A percentile compares a stretch with the other conserved stretches of the same genome.
These are phyloP conservation scores for Collybiopsis luxurians DNA, from an alignment of 768 basidiomycete genomes.

Conservation along the genomic window DNA sequence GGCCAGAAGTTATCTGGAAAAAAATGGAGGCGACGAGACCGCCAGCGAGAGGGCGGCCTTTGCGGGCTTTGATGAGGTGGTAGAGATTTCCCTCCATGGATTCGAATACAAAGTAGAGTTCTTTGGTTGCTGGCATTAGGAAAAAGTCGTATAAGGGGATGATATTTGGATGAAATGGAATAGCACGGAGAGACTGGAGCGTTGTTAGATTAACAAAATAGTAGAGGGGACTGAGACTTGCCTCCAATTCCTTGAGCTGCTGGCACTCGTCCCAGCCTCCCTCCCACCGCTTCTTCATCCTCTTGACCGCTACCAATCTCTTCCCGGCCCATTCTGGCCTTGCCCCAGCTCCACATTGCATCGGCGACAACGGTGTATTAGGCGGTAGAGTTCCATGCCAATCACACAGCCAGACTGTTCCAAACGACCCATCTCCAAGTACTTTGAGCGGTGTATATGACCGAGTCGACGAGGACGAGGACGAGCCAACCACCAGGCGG, in stretches of 20 bases:
- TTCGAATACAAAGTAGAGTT: conserved; percentile 99
- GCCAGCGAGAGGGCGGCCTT: conserved; percentile 93
- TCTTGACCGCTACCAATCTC: conserved; percentile 93
- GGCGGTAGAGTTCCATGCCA: conserved; percentile 96
- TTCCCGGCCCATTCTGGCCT: conserved; percentile 94
- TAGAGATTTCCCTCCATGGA: conserved; percentile 99
- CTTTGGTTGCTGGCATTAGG: conserved; percentile 91
- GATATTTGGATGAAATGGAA: conserved; percentile 94
- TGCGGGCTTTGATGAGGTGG: conserved; percentile 96
- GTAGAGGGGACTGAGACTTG: conserved; percentile 33
- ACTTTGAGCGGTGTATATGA: conserved; percentile 95
- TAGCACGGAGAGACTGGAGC: conserved; percentile 84
- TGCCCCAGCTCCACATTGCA: conserved; percentile 93
- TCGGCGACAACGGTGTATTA: conserved; percentile 86
- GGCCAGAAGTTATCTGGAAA: conserved; percentile 84
- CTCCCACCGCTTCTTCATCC: conserved; percentile 98
- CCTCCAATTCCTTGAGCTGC: conserved; percentile 93
- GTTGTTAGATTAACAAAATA: conserved; percentile 12
- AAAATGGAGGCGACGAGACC: conserved; percentile 96
- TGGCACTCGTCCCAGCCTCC: conserved; percentile 98
- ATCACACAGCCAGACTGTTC: conserved; percentile 98
- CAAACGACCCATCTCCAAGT: conserved; percentile 97
- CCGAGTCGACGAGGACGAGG: conserved; percentile 74
- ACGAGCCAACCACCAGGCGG: conserved; percentile 68
- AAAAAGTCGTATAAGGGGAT: conserved; percentile 99